Evolutionary conservation across 2,329 filamentous ascomycete genomes (phyloP).

Genomic region (Colletotrichum sp.): DNA sequence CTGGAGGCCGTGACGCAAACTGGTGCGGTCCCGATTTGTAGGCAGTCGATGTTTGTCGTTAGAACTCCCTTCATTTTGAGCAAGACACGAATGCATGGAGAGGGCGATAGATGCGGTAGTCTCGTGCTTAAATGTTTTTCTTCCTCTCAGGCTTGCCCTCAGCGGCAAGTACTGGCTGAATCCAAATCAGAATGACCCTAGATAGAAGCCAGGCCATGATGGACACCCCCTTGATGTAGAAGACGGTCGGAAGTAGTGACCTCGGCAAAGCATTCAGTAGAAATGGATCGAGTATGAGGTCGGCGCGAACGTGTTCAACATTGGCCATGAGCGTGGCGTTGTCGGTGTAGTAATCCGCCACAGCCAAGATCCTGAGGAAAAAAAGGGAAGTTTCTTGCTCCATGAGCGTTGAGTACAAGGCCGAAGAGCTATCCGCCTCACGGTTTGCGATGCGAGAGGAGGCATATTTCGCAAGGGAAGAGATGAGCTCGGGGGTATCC

Average conservation of each 20-base stretch:
- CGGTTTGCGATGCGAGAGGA: constrained; percentile 46
- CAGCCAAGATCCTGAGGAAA: constrained; percentile 76
- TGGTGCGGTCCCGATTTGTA: background rate
- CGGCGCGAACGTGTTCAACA: constrained; percentile 77
- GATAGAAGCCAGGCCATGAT: constrained; percentile 49
- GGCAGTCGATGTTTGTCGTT: constrained; percentile 5
- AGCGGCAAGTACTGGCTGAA: constrained; percentile 31
- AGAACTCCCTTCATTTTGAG: constrained; percentile 6
- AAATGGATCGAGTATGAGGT: constrained; percentile 88
- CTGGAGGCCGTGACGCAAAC: background rate
- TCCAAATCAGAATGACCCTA: constrained; percentile 35
- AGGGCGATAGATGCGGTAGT: background rate
- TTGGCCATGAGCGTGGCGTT: constrained; percentile 76
- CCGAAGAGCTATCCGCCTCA: background rate
- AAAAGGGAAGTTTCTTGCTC: constrained; percentile 55
- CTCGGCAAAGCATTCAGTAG: constrained; percentile 78
- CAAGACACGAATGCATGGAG: constrained; percentile 6
- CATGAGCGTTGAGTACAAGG: background rate
- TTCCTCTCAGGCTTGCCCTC: constrained; percentile 41
- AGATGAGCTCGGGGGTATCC: constrained; percentile 64
- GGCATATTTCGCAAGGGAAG: constrained; percentile 69
- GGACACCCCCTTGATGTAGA: constrained; percentile 72
- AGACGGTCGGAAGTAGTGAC: constrained; percentile 75
- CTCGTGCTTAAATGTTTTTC: constrained; percentile 29
- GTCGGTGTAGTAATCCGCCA: constrained; percentile 85